Percentiles rank a stretch among this genome's conserved stretches.
phyloP scores from a whole-genome alignment of 148 eudicot genomes.

The Diospyros kaki region DNA sequence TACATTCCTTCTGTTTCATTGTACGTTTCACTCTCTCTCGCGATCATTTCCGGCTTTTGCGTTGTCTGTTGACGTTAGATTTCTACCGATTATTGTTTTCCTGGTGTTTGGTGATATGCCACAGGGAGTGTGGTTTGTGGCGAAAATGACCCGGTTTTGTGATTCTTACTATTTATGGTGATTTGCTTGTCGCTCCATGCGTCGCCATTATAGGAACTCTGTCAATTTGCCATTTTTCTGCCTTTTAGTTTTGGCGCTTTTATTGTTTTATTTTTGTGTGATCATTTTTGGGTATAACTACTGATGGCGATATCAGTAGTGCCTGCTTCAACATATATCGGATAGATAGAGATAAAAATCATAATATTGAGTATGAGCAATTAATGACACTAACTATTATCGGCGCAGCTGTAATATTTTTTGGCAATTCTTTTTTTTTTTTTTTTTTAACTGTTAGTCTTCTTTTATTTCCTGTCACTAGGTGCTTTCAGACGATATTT shows the following conservation, averaged over 20 bases:
- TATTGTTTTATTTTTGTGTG: background rate
- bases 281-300: conserved; percentile 11
- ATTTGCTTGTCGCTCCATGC: background rate
- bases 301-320: background rate
- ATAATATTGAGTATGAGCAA: background rate
- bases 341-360: background rate
- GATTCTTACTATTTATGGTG: background rate
- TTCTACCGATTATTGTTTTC: background rate
- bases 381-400: background rate
- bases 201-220: background rate
- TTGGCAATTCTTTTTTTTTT: background rate
- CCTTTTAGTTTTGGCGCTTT: background rate
- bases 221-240: background rate
- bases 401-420: background rate
- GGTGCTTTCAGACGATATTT: background rate
- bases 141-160: background rate
- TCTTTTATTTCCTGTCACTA: background rate
- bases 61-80: background rate
- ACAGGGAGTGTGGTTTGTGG: conserved; percentile 2
- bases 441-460: background rate
- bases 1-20: background rate
- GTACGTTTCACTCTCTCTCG: background rate
- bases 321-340: conserved; percentile 6
- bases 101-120: background rate
- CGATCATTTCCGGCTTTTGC: background rate